Conservation (phyloP, 768 basidiomycete genomes). For the Leccinum disarticulatum region DNA sequence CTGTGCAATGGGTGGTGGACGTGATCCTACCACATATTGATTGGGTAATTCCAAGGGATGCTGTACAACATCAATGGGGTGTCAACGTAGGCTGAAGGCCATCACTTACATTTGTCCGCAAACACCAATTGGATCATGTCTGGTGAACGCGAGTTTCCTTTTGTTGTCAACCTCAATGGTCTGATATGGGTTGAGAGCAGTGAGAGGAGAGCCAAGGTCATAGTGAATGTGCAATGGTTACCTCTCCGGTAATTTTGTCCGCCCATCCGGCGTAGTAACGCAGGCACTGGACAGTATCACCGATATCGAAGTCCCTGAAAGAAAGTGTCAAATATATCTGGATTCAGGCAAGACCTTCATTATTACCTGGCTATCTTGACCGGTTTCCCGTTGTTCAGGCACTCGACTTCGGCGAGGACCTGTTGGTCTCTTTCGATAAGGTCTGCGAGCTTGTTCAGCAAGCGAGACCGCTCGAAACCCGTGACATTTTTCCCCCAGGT, state of each 20-base stretch:
- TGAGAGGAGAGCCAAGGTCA: conserved; percentile 3
- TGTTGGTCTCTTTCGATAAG: conserved; percentile 85
- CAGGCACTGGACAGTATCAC: conserved; percentile 72
- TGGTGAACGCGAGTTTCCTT: conserved; percentile 80
- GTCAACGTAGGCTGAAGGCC: conserved; percentile 8
- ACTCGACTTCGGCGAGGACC: conserved; percentile 80
- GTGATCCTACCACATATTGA: conserved; percentile 70
- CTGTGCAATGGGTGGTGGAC: conserved; percentile 1
- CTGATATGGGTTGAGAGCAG: conserved; percentile 33
- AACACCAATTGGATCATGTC: conserved; percentile 90
- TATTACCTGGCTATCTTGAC: conserved; percentile 53
- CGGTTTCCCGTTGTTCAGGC: conserved; percentile 92
- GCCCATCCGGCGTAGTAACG: conserved; percentile 96
- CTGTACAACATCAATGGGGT: conserved; percentile 35
- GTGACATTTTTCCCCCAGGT: conserved; percentile 89
- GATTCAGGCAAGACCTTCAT: conserved; percentile 35
- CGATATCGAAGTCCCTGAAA: conserved; percentile 75
- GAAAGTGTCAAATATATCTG: conserved; percentile 1
- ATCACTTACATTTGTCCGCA: conserved; percentile 81
- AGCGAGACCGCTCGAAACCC: conserved; percentile 76
- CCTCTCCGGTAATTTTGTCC: conserved; percentile 90
- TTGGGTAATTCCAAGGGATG: conserved; percentile 94
- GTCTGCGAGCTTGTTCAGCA: conserved; percentile 85
- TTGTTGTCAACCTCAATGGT: conserved; percentile 80
- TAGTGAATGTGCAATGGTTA: conserved; percentile 26